Conservation (phyloP, 75 land plant species). For the Pinus tabuliformis region DNA sequence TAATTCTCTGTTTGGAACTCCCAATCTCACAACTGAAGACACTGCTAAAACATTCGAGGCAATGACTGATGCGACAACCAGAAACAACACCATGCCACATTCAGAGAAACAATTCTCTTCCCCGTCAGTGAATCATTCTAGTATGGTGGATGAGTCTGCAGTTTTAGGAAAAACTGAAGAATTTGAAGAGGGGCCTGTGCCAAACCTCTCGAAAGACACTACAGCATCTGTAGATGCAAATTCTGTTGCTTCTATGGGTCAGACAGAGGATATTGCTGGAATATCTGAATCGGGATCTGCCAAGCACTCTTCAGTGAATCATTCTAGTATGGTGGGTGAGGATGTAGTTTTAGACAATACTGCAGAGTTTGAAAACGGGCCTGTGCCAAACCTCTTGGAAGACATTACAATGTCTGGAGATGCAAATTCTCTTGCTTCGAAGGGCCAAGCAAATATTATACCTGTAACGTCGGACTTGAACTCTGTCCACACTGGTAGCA, state of each 20-base stretch:
- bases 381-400: no score
- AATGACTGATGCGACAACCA: neutral
- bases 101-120: neutral
- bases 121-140: conserved; percentile 1
- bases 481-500: neutral
- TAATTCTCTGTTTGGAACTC: neutral
- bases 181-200: neutral
- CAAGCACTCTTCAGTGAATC: neutral
- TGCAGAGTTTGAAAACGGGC: neutral
- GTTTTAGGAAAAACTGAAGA: neutral
- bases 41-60: neutral
- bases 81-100: neutral
- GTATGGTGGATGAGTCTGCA: neutral
- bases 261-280: neutral
- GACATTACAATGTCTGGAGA: conserved; percentile 5
- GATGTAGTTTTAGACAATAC: no score
- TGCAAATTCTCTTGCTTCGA: neutral
- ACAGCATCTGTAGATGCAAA: conserved; percentile 5
- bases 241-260: neutral
- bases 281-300: neutral
- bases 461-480: neutral
- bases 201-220: neutral
- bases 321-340: neutral
- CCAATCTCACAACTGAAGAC: conserved; percentile 2
- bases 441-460: neutral